These are phyloP conservation scores for Theobroma grandiflorum DNA, from an alignment of 441 rosid genomes.

Conservation along the genomic window DNA sequence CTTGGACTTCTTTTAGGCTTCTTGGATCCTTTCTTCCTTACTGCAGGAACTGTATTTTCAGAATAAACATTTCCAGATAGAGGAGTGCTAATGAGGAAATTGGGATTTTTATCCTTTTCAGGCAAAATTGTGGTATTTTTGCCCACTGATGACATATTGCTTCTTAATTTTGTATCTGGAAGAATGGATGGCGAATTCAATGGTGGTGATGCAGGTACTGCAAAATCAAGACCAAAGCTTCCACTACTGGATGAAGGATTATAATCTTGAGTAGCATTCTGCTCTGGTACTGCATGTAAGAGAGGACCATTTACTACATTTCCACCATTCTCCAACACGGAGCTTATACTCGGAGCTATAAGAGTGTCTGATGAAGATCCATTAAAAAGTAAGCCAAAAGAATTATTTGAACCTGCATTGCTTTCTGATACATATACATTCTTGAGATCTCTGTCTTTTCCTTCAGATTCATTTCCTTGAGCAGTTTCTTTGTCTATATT, in stretches of 20 bases:
- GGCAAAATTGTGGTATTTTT: constrained; percentile 25
- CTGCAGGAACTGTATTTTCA: constrained; percentile 14
- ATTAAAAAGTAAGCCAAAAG: constrained; percentile 6
- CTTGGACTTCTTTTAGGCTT: constrained; percentile 37
- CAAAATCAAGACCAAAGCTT: constrained; percentile 23
- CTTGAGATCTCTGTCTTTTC: constrained; percentile 25
- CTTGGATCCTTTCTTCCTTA: constrained; percentile 24
- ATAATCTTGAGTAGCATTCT: constrained; percentile 22
- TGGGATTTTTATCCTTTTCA: constrained; percentile 30
- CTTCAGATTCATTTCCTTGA: constrained; percentile 14
- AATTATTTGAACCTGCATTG: constrained; percentile 9
- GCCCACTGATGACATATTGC: constrained; percentile 23
- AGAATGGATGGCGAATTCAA: constrained; percentile 23
- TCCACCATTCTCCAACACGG: constrained; percentile 9
- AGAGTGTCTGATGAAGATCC: constrained; percentile 27
- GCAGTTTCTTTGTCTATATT: background rate
- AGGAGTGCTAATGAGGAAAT: constrained; percentile 19
- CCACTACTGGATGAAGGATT: constrained; percentile 29
- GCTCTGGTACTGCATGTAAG: constrained; percentile 22
- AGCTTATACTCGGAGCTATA: constrained; percentile 13
- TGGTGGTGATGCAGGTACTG: constrained; percentile 23
- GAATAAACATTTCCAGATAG: constrained; percentile 21
- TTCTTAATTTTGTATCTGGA: constrained; percentile 17
- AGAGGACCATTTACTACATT: constrained; percentile 2
- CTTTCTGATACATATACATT: constrained; percentile 29